A percentile compares a stretch with the other conserved stretches of the same genome.
phyloP scores from a whole-genome alignment of 2,329 filamentous ascomycete species.

The Colletotrichum tanaceti region DNA sequence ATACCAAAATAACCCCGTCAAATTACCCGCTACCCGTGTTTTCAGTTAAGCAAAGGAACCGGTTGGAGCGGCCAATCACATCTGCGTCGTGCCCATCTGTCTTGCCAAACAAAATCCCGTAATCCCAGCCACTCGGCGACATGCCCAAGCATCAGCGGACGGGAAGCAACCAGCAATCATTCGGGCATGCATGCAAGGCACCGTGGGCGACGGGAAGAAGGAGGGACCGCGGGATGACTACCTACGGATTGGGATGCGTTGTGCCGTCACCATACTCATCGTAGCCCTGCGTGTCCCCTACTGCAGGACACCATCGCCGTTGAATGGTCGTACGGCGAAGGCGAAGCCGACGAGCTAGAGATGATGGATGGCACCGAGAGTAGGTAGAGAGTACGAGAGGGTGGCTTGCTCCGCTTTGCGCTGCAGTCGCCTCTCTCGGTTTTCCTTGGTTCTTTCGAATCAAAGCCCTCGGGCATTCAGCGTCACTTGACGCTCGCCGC shows the following conservation, averaged over 20 bases:
- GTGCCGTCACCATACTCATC: slow-evolving; percentile 27
- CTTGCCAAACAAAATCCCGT: slow-evolving; percentile 18
- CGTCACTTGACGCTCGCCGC: slow-evolving; percentile 24
- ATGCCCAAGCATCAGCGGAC: slow-evolving; percentile 39
- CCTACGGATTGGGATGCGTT: slow-evolving; percentile 30
- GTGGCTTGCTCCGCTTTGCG: slow-evolving; percentile 17
- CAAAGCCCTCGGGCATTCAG: slow-evolving; percentile 31
- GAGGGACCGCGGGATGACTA: slow-evolving; percentile 35
- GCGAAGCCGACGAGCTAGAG: slow-evolving; percentile 25
- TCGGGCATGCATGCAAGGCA: slow-evolving; percentile 36
- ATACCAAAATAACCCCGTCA: too few species aligned
- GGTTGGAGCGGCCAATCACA: slow-evolving; percentile 26
- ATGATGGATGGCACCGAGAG: neutral
- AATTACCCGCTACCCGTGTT: neutral
- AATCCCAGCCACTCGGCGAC: slow-evolving; percentile 33
- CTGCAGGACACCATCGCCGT: slow-evolving; percentile 26
- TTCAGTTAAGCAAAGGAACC: slow-evolving; percentile 17
- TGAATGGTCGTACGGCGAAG: slow-evolving; percentile 25
- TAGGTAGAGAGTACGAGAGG: slow-evolving; percentile 9
- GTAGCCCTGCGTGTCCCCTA: slow-evolving; percentile 17
- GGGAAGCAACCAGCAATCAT: slow-evolving; percentile 28
- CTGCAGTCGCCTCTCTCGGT: slow-evolving; percentile 19
- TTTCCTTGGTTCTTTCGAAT: slow-evolving; percentile 25
- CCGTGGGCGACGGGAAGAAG: slow-evolving; percentile 26
- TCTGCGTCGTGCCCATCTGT: slow-evolving; percentile 11